Evolutionary conservation across 352 stramenopile species (phyloP), one percentile per base, ranked within the genome.

Genomic region (Phytophthora sp.): DNA sequence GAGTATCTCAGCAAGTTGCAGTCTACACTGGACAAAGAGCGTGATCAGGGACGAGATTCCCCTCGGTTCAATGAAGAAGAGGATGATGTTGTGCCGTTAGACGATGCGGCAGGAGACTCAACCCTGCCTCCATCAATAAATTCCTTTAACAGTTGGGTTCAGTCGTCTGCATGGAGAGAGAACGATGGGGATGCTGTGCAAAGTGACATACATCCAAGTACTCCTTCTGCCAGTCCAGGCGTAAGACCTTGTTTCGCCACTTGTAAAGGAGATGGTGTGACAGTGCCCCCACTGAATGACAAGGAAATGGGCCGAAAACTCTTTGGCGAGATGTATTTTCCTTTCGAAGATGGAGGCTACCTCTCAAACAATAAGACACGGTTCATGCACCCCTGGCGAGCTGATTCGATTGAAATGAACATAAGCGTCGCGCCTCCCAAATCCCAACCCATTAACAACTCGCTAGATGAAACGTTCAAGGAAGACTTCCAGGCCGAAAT

Each of bases 1-100:
- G 92, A 98, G 44, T 96, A 97, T 53, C 71, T 98, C 24, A 97
- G 84, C 35, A 80, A 91, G 20, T 28, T 95, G 8, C 86, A 94
- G 50, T 83, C 77, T 3, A 77, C 74, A n/a, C 57, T 90, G 8
- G 89, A 95, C 38, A 92, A 92, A 48, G 73, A 90, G 43, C 62
- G 74, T 2, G 74, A 89, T 21, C 60, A 79, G 17, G 75, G 64
- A 9, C 44, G 62, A 35, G 72, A 75, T 32, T 72, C 65, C 0
- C 52, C 67, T 11, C 69, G 66, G 1, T 82, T 82, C 18, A 72
- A 91, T 10, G 86, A 91, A 31, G 87, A 91, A 62, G 89, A 92
- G 37, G 84, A 95, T 26, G 81, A 74, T 52, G 26, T 67, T 7
- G 43, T 54, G 11, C 28, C 26, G 15, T 23, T 15, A 23, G 49